Evolutionary conservation across 2,329 filamentous ascomycete species (phyloP).

Genomic region (Diaporthe ilicicola): DNA sequence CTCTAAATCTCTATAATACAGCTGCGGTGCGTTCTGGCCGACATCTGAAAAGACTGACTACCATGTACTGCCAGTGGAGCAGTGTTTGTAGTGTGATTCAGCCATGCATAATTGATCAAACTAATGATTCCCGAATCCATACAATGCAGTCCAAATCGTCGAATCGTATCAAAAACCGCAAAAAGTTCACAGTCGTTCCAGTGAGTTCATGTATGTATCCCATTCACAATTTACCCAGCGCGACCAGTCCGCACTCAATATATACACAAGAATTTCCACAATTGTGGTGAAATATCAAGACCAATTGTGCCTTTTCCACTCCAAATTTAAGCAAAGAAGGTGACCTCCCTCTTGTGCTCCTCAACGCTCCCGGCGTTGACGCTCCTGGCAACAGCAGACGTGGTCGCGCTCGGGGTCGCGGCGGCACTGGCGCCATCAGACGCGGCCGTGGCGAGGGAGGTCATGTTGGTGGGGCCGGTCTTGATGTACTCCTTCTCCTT

Average conservation of each 20-base stretch:
- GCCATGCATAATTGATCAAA: too few species aligned
- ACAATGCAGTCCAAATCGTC: too few species aligned
- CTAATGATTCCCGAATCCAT: too few species aligned
- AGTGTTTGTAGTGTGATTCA: too few species aligned
- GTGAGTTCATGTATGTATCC: background rate
- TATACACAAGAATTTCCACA: background rate
- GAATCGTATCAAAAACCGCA: too few species aligned
- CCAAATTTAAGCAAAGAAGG: conserved; percentile 29
- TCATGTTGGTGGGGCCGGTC: conserved; percentile 41
- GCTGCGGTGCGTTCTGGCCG: too few species aligned
- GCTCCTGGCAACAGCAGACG: background rate
- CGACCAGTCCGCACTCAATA: background rate
- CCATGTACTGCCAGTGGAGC: too few species aligned
- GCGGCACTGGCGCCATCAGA: background rate
- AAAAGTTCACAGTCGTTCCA: background rate
- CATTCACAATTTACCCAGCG: background rate
- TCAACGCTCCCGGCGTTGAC: background rate
- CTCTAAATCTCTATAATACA: too few species aligned
- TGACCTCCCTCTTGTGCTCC: conserved; percentile 29
- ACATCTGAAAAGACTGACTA: too few species aligned
- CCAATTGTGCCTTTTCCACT: background rate
- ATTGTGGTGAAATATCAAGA: background rate
- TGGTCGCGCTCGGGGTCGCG: background rate
- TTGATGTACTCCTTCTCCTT: conserved; percentile 55
- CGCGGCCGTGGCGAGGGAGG: conserved; percentile 17